Evolutionary conservation across 495 filamentous ascomycete species (phyloP), one percentile per base, ranked within the genome.

Genomic region (Talaromyces ruber): DNA sequence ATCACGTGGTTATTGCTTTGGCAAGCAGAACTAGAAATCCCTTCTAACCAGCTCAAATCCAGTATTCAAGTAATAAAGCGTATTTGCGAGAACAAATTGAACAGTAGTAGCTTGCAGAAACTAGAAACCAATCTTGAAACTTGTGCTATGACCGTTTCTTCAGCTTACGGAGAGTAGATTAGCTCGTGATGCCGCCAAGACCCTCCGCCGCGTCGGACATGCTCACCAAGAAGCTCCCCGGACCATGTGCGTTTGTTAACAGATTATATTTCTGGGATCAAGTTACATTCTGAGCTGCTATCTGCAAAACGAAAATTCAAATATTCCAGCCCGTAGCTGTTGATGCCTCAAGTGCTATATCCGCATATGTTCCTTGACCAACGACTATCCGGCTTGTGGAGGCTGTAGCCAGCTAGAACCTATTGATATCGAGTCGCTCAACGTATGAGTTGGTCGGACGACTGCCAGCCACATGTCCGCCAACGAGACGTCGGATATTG

Each of bases 381-480:
- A 34, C 7, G 28, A 29, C 21, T 8, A 22, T 29, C 25, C 50
- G 43, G 39, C 59, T 50, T 60, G 43, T 26, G 45, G 45, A 60
- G 45, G 39, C 39, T 51, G 26, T 14, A 24, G 25, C 59, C 25
- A 60, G 25, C 39, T 47, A 25, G 43, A 52, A 45, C 50, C 21
- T n/a, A 60, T 28, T 28, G 52, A 55, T 24, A 55, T 30, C 18
- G n/a, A 57, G 28, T 32, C 54, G 16, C 26, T 25, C 14, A 57
- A 7, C 43, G 22, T 47, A 59, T 25, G 22, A 39, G 21, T 5
- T n/a, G 39, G 58, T 59, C 34, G 18, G 25, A 54, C 47, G 39
- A 71, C 63, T 51, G 67, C 70, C 66, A 70, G 70, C 71, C 71
- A 72, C 59, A 75, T 78, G 76, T 65, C 74, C 64, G 61, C 73